phyloP scores from a whole-genome alignment of 176 grass and related monocot species.

The Musa beccarii region DNA sequence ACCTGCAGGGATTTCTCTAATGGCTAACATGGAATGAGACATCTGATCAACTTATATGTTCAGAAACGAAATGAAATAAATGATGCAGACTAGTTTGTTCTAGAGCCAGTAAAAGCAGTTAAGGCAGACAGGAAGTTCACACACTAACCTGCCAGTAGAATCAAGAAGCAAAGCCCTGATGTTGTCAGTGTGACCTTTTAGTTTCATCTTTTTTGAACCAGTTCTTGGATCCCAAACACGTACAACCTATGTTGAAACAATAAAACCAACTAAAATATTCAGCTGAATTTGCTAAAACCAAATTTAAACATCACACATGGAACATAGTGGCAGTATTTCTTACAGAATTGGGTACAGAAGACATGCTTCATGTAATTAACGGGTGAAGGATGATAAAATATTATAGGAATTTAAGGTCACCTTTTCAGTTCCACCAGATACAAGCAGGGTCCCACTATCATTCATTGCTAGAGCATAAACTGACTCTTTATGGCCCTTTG shows the following conservation, averaged over 20 bases:
- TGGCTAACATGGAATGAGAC: too few species aligned
- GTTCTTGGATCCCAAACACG: conserved; percentile 85
- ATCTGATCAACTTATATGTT: too few species aligned
- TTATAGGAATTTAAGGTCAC: conserved; percentile 12
- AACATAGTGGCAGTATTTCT: neutral
- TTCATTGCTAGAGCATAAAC: conserved; percentile 94
- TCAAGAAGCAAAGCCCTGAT: conserved; percentile 83
- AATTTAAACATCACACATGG: neutral
- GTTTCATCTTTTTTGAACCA: conserved; percentile 85
- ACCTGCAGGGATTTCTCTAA: too few species aligned
- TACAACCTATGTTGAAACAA: conserved; percentile 51
- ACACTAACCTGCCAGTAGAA: conserved; percentile 72
- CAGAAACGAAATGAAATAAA: too few species aligned
- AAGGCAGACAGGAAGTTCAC: neutral
- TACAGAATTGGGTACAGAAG: too few species aligned
- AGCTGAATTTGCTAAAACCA: neutral
- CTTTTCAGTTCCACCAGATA: conserved; percentile 93
- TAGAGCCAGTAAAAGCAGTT: neutral
- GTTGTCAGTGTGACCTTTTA: conserved; percentile 88
- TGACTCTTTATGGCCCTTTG: conserved; percentile 85
- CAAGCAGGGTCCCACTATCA: conserved; percentile 64
- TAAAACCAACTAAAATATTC: conserved; percentile 1
- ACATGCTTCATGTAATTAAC: too few species aligned
- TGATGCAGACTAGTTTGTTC: too few species aligned
- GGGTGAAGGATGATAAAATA: too few species aligned